Evolutionary conservation across 345 rosid genomes (phyloP).

Genomic region (Corchorus olitorius): DNA sequence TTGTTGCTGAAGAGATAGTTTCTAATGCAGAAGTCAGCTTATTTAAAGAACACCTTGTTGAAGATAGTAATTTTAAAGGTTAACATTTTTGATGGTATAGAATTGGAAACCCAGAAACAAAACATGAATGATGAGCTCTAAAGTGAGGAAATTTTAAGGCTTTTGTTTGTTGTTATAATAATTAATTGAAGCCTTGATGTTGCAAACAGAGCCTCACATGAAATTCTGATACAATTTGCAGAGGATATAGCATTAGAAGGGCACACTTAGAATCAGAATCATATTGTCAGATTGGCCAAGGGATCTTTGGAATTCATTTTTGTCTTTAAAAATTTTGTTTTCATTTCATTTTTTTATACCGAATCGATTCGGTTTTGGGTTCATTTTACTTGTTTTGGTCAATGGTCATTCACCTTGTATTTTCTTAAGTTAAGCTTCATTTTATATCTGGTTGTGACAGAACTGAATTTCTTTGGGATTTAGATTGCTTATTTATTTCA

Average conservation of each 20-base stretch:
- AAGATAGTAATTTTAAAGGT: neutral
- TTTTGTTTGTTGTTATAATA: neutral
- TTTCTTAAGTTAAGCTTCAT: neutral
- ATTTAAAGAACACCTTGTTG: too few relatives aligned
- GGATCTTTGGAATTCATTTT: neutral
- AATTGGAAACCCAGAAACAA: neutral
- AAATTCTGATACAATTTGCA: neutral
- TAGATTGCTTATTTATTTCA: neutral
- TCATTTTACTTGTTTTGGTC: neutral
- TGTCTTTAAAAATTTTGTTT: neutral
- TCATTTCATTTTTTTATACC: neutral
- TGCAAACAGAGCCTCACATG: neutral
- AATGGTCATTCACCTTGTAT: neutral
- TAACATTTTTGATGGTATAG: neutral
- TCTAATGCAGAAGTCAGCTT: too few relatives aligned
- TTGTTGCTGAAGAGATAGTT: too few relatives aligned
- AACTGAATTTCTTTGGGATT: neutral
- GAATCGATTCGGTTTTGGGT: neutral
- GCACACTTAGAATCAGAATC: neutral
- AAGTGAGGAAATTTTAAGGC: neutral
- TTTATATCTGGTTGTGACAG: neutral
- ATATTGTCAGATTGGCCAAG: neutral
- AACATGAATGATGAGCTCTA: neutral
- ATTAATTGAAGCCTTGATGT: neutral
- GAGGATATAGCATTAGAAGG: conserved; percentile 9